Evolutionary conservation across 2,329 filamentous ascomycete genomes (phyloP).

Genomic region (Claviceps sp.): DNA sequence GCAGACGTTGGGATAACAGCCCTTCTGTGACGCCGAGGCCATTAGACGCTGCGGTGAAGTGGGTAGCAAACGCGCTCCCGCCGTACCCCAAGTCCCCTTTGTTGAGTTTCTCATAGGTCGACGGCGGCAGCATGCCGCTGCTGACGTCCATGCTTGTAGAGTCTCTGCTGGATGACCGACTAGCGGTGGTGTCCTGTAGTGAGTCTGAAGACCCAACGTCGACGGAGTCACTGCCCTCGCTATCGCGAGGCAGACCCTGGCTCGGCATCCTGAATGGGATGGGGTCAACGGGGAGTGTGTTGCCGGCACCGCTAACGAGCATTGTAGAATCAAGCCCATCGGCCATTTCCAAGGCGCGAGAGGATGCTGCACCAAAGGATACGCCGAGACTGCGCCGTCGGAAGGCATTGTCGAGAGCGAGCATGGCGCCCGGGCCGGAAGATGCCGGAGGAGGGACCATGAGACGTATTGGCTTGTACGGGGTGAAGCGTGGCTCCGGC

Average conservation of each 20-base stretch:
- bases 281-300: constrained; percentile 30
- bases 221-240: constrained; percentile 18
- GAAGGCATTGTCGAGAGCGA: constrained; percentile 46
- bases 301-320: constrained; percentile 13
- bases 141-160: constrained; percentile 16
- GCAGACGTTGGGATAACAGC: constrained; percentile 55
- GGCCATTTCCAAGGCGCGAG: constrained; percentile 22
- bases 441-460: constrained; percentile 29
- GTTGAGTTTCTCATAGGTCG: constrained; percentile 52
- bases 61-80: constrained; percentile 32
- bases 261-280: constrained; percentile 34
- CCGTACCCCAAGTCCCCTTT: constrained; percentile 53
- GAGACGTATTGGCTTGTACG: constrained; percentile 58
- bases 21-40: constrained; percentile 37
- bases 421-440: constrained; percentile 31
- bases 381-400: constrained; percentile 44
- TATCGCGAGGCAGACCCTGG: constrained; percentile 16
- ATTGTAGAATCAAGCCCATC: constrained; percentile 12
- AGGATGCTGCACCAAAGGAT: constrained; percentile 18
- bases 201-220: constrained; percentile 16
- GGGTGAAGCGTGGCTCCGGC: constrained; percentile 74
- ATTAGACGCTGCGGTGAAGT: constrained; percentile 20
- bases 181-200: constrained; percentile 16
- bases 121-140: constrained; percentile 19
- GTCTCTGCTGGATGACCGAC: constrained; percentile 23